Evolutionary conservation across 106 monocot species (phyloP), one percentile per base, ranked within the genome.

Genomic region (Posidonia australis): DNA sequence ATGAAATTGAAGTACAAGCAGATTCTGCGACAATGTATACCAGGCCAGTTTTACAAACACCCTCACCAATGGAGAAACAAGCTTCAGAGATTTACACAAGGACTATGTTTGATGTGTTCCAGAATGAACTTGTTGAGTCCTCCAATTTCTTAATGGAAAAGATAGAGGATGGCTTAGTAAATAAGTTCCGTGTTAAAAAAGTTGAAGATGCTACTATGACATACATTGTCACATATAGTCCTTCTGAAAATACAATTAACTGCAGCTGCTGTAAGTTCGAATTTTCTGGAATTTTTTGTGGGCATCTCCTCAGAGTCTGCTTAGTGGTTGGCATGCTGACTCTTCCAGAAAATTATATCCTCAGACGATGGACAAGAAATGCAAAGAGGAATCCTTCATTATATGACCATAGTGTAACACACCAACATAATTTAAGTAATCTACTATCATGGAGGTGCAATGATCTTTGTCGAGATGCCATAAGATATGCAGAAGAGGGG

Each of bases 71-170:
- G 65, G 91, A 91, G 62, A 91, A 92, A 65, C 91, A 92, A 67
- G 98, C 85, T 49, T 87, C 98, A n/a, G 91, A 99, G 17, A 64
- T 99, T 10, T 99, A 91, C 32, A 99, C 98, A 5, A 88, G 75
- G 64, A 64, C 66, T 6, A 75, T 99, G 60, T 99, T 99, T 78
- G 80, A 85, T 36, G 59, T 83, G 9, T 81, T 91, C 69, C 98
- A 99, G 62, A 80, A 88, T 49, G 98, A 99, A 63, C 53, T 99
- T 46, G 71, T 76, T 16, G 78, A 83, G 57, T 70, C 91, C 10
- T 81, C 85, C 1, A 64, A 69, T 31, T 85, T 79, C 63, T 59
- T 77, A 26, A 25, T 80, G 67, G 96, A 90, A n/a, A 85, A 76
- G 52, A 55, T 87, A 22, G 87, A 83, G 51, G 84, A 92, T 63